These are phyloP conservation scores for Puccinia polysora DNA, from an alignment of 1,284 basidiomycete genomes.

Conservation along the genomic window DNA sequence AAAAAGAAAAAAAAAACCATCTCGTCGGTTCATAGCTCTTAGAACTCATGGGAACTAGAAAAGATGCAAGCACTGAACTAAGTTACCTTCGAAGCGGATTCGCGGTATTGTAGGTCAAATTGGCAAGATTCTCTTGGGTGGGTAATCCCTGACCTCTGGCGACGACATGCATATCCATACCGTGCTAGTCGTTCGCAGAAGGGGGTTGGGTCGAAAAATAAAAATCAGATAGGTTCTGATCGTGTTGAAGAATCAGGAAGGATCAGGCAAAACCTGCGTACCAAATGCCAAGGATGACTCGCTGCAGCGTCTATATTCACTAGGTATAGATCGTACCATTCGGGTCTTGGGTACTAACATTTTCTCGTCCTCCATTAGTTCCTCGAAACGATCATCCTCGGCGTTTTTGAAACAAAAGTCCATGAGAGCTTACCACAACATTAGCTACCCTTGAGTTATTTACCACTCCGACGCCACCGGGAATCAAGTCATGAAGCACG, in stretches of 20 bases:
- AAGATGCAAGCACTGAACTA: neutral
- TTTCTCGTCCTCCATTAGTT: too few relatives aligned
- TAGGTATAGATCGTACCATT: too few relatives aligned
- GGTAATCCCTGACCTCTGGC: slow-evolving; percentile 1
- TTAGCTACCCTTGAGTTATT: slow-evolving; percentile 1
- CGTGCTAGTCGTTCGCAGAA: too few relatives aligned
- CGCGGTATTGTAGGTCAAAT: slow-evolving; percentile 10
- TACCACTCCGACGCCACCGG: neutral
- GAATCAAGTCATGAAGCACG: slow-evolving; percentile 7
- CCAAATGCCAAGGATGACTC: slow-evolving; percentile 23
- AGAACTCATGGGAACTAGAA: too few relatives aligned
- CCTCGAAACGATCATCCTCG: too few relatives aligned
- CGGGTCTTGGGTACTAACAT: too few relatives aligned
- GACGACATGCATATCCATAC: slow-evolving; percentile 25
- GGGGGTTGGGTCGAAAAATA: too few relatives aligned
- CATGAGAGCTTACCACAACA: slow-evolving; percentile 13
- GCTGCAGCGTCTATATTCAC: too few relatives aligned
- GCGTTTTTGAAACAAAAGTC: too few relatives aligned
- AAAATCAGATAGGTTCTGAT: neutral
- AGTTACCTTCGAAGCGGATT: slow-evolving; percentile 19
- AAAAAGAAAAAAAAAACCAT: too few relatives aligned
- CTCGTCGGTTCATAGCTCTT: too few relatives aligned
- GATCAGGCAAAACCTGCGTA: too few relatives aligned
- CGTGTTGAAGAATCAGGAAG: neutral
- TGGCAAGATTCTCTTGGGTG: neutral